phyloP scores from a whole-genome alignment of 2,329 filamentous ascomycete genomes.

The Phialemonium atrogriseum region DNA sequence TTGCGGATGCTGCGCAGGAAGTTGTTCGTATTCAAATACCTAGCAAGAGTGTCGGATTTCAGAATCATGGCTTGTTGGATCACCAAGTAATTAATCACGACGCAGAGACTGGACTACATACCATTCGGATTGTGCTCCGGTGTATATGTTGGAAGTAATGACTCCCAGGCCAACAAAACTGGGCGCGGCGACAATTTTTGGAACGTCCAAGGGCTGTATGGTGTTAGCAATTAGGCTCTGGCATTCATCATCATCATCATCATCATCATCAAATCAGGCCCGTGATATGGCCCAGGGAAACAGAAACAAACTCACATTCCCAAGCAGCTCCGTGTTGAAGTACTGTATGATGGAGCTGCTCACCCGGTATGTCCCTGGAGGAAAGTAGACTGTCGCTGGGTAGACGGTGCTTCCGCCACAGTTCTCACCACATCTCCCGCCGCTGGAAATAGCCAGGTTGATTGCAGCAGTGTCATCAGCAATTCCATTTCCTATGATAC shows the following conservation, averaged over 20 bases:
- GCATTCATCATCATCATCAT: not conserved
- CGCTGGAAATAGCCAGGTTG: conserved; percentile 20
- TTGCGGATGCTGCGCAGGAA: conserved; percentile 61
- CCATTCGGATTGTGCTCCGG: not conserved
- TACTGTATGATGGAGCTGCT: conserved; percentile 55
- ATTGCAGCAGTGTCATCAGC: conserved; percentile 22
- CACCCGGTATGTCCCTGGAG: conserved; percentile 57
- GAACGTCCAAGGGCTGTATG: conserved; percentile 21
- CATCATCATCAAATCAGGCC: too few species aligned
- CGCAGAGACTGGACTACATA: conserved; percentile 33
- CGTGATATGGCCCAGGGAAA: too few species aligned
- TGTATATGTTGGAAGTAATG: conserved; percentile 1
- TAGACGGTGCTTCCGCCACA: conserved; percentile 41
- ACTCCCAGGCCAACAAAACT: conserved; percentile 18
- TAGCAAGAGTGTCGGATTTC: not conserved
- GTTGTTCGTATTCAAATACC: too few species aligned
- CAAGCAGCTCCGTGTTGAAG: conserved; percentile 66
- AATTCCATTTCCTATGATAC: conserved; percentile 24
- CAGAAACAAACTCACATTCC: conserved; percentile 32
- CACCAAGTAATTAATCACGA: not conserved
- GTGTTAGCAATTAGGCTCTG: conserved; percentile 1
- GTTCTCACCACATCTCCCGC: conserved; percentile 50
- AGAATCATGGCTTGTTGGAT: not conserved
- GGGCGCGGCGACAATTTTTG: conserved; percentile 12
- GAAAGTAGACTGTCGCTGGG: conserved; percentile 63